Evolutionary conservation across 163 green algal genomes (phyloP), one percentile per base, ranked within the genome.

Genomic region (Smithsoniella earleae): DNA sequence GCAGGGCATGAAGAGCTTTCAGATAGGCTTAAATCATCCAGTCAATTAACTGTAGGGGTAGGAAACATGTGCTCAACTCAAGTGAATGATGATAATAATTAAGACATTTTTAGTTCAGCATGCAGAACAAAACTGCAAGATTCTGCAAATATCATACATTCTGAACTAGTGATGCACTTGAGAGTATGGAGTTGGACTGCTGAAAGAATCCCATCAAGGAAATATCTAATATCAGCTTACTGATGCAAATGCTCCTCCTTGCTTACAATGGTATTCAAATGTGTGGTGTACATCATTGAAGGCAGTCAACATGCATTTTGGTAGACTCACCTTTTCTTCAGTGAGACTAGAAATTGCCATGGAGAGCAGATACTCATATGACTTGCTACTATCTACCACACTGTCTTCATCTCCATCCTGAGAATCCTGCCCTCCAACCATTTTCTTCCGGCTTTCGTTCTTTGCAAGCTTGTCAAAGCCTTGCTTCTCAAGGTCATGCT

Each of bases 291-390:
- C n/a, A n/a, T n/a, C n/a, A n/a, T n/a, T n/a, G n/a, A n/a, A n/a
- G n/a, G n/a, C n/a, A n/a, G n/a, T n/a, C 40, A 49, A 49, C 40
- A 49, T 10, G 40, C 40, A 49, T 22, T 13, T 10, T 49, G 40
- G 13, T 49, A 49, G 40, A 73, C 66, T 69, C 37, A 97, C 93
- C 85, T 94, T 96, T 83, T 99, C 94, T 30, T 84, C 62, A 2
- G 94, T 98, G 18, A 99, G 82, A 80, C 82, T 96, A 75, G 82
- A 90, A 36, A 99, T 87, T 3, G 89, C 83, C 94, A 99, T 98
- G 73, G 79, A 88, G 34, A 99, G 89, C 73, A 99, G 87, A 86
- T 99, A 99, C 73, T 99, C 90, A 81, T 96, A 99, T 31, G 66
- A 73, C 64, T 73, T 46, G 45, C 55, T 46, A 22, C 73, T 0